These are phyloP conservation scores for Penicillium desertorum DNA, from an alignment of 495 filamentous ascomycete species.

Conservation along the genomic window DNA sequence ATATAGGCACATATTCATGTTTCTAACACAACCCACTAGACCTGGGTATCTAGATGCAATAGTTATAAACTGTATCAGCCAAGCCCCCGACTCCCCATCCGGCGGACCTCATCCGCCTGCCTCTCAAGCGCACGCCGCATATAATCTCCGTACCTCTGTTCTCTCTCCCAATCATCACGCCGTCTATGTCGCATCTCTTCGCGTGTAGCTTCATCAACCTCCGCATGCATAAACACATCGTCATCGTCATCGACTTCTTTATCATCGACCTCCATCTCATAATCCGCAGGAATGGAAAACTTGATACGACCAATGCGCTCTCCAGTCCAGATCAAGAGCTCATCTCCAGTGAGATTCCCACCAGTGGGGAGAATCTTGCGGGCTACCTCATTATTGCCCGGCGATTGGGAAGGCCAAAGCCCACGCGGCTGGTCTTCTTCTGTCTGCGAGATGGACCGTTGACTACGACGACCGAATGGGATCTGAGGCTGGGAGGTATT, in stretches of 20 bases:
- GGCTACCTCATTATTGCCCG: constrained; percentile 51
- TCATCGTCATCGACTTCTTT: constrained; percentile 47
- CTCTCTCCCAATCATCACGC: constrained; percentile 39
- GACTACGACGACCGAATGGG: constrained; percentile 12
- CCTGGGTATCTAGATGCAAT: constrained; percentile 1
- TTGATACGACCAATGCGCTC: constrained; percentile 72
- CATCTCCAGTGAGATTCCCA: constrained; percentile 51
- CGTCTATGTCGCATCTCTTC: constrained; percentile 43
- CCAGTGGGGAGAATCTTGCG: constrained; percentile 69
- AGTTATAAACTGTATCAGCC: constrained; percentile 17
- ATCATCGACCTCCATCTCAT: constrained; percentile 32
- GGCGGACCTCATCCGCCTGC: constrained; percentile 81
- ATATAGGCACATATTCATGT: neutral
- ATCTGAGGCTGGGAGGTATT: constrained; percentile 42
- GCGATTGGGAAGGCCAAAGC: constrained; percentile 30
- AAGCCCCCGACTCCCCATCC: constrained; percentile 68
- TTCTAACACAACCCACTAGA: neutral
- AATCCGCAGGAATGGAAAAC: constrained; percentile 54
- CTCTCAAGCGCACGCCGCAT: constrained; percentile 75
- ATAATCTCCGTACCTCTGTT: constrained; percentile 59
- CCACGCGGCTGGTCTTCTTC: constrained; percentile 20
- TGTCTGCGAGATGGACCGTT: neutral
- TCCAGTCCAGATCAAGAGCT: constrained; percentile 77
- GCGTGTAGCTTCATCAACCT: constrained; percentile 39
- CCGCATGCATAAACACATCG: constrained; percentile 35